A percentile compares a stretch with the other conserved stretches of the same genome.
Evolutionary conservation across 352 stramenopile genomes (phyloP).

Genomic region (Phytopythium sindhum): DNA sequence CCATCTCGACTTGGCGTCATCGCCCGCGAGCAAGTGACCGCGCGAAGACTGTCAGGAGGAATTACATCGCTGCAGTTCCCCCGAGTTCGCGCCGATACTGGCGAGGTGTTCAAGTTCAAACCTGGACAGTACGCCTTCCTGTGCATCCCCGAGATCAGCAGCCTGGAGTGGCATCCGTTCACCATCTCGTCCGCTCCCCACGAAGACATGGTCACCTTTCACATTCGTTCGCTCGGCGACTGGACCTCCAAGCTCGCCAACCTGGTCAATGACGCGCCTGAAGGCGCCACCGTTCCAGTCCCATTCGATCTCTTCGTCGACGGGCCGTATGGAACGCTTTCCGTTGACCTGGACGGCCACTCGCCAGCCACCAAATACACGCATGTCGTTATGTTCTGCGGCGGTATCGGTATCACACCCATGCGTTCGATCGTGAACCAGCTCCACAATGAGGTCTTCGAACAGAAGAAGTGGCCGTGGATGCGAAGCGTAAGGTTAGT

Average conservation of each 20-base stretch:
- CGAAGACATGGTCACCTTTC: constrained; percentile 65
- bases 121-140: constrained; percentile 77
- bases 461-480: constrained; percentile 13
- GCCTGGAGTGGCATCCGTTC: constrained; percentile 87
- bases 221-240: constrained; percentile 56
- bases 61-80: constrained; percentile 51
- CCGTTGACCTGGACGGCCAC: constrained; percentile 32
- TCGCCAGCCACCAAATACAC: constrained; percentile 29
- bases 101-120: constrained; percentile 35
- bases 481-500: constrained; percentile 40
- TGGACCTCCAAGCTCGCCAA: constrained; percentile 59
- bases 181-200: constrained; percentile 75
- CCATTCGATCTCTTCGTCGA: constrained; percentile 40
- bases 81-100: constrained; percentile 31
- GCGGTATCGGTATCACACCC: constrained; percentile 49
- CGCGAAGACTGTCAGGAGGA: constrained; percentile 24
- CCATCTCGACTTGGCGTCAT: constrained; percentile 18
- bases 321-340: constrained; percentile 45
- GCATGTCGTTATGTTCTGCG: constrained; percentile 41
- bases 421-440: constrained; percentile 52
- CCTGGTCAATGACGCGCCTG: constrained; percentile 13
- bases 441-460: constrained; percentile 25
- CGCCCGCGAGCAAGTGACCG: constrained; percentile 27
- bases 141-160: constrained; percentile 61
- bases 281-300: neutral